Percentiles rank a stretch among this genome's conserved stretches.
Conservation (phyloP, 2,329 filamentous ascomycete species). For the Lizonia empirigonia region DNA sequence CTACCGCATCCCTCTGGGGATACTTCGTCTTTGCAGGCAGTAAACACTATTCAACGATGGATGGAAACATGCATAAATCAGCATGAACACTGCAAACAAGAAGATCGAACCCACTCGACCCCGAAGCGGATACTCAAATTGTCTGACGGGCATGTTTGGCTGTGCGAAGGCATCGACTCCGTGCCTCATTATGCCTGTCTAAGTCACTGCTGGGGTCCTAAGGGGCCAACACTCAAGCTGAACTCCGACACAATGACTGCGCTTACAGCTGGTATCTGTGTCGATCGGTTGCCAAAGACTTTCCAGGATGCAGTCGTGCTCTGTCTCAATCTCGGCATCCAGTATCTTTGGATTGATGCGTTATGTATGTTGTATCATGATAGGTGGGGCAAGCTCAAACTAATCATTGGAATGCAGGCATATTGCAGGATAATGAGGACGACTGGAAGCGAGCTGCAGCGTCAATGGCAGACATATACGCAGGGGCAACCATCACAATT, state of each 20-base stretch:
- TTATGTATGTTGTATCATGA: not conserved
- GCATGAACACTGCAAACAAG: not conserved
- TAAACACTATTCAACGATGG: not conserved
- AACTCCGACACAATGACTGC: not conserved
- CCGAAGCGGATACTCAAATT: not conserved
- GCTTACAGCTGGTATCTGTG: not conserved
- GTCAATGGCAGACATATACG: not conserved
- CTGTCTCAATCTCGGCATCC: not conserved
- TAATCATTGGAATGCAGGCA: not conserved
- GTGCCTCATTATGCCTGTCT: not conserved
- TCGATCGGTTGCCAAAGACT: not conserved
- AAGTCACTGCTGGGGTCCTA: not conserved
- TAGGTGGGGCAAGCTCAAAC: not conserved
- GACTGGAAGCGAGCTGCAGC: not conserved
- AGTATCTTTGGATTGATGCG: not conserved
- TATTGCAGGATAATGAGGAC: not conserved
- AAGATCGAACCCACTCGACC: not conserved
- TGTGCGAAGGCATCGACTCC: not conserved
- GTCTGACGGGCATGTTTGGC: rapidly evolving
- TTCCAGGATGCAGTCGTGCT: not conserved
- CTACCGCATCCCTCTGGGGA: not conserved
- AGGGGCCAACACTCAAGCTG: not conserved
- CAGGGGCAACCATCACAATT: not conserved
- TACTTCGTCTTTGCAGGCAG: not conserved
- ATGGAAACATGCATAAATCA: not conserved